These are phyloP conservation scores for Parietaria judaica DNA, from an alignment of 306 rosid genomes.

Conservation along the genomic window DNA sequence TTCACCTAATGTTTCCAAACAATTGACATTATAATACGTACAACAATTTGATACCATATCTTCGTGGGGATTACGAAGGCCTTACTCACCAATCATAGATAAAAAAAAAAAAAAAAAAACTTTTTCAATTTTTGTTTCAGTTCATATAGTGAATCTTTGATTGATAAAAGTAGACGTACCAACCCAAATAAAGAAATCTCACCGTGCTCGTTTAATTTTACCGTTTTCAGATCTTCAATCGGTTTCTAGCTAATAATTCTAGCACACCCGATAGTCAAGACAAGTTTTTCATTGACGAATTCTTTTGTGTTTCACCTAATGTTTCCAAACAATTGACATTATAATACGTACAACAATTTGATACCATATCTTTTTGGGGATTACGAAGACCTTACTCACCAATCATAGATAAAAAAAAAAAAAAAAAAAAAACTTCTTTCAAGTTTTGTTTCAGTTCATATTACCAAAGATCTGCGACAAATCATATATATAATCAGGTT, in stretches of 20 bases:
- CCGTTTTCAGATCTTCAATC: too few species aligned
- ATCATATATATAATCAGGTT: background rate
- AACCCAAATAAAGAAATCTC: too few species aligned
- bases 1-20: conserved; percentile 11
- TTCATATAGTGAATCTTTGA: too few species aligned
- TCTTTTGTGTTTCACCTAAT: background rate
- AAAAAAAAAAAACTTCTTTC: background rate
- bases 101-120: conserved; percentile 1
- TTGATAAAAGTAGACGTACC: too few species aligned
- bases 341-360: background rate
- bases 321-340: conserved; percentile 6
- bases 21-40: background rate
- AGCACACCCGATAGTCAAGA: too few species aligned
- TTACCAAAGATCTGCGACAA: background rate
- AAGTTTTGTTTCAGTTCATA: background rate
- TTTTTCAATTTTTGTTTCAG: background rate
- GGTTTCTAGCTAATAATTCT: too few species aligned
- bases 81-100: conserved; percentile 3
- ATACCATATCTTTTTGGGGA: conserved; percentile 9
- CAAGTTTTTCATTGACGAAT: background rate
- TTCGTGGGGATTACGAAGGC: conserved; percentile 4
- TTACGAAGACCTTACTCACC: background rate
- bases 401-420: conserved; percentile 9
- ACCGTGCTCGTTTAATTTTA: too few species aligned
- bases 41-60: background rate